phyloP scores from a whole-genome alignment of 2,329 filamentous ascomycete genomes.

The Aspergillus pseudonomiae region DNA sequence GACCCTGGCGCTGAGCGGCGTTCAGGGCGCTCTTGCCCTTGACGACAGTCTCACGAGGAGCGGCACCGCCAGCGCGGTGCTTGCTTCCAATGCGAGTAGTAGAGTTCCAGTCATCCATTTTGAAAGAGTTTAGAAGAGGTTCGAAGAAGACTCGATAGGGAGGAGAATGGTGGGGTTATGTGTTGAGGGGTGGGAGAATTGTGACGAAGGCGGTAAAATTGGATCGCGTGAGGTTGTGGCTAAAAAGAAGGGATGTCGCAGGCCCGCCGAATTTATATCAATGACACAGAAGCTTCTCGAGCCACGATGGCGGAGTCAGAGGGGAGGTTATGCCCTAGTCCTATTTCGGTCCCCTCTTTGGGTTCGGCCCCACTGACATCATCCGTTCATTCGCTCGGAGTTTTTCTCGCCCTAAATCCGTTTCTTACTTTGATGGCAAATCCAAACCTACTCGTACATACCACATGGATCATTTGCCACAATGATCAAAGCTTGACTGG shows the following conservation, averaged over 20 bases:
- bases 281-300: conserved; percentile 46
- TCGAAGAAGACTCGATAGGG: conserved; percentile 2
- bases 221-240: conserved; percentile 33
- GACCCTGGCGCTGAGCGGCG: conserved; percentile 80
- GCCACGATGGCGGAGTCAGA: conserved; percentile 28
- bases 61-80: conserved; percentile 63
- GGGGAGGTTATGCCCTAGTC: conserved; percentile 29
- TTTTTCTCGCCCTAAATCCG: background rate
- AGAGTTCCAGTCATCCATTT: conserved; percentile 80
- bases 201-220: conserved; percentile 22
- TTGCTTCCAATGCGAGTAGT: conserved; percentile 94
- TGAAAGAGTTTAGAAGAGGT: conserved; percentile 20
- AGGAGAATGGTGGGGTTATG: conserved; percentile 4
- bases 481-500: too few relatives aligned
- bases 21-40: conserved; percentile 84
- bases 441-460: too few relatives aligned
- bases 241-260: conserved; percentile 27
- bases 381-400: conserved; percentile 6
- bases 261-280: conserved; percentile 38
- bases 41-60: conserved; percentile 81
- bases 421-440: too few relatives aligned
- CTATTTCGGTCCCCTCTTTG: conserved; percentile 20
- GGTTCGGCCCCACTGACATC: conserved; percentile 20
- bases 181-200: conserved; percentile 8
- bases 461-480: too few relatives aligned